phyloP scores from a whole-genome alignment of 208 protist genomes.

The Wallacemonas sp. region DNA sequence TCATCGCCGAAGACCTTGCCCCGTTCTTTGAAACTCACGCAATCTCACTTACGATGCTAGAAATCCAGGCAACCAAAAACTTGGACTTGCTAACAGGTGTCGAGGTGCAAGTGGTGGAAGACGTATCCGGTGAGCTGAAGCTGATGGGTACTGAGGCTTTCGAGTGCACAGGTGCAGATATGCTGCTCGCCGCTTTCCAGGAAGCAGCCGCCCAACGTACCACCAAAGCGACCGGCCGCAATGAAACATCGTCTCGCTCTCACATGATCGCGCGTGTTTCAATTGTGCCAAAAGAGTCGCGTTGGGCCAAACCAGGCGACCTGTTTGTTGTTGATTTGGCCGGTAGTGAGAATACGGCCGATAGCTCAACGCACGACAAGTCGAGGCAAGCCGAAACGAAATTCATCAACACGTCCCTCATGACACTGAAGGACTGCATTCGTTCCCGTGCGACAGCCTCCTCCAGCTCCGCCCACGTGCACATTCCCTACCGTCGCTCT shows the following conservation, averaged over 20 bases:
- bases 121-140: slow-evolving; percentile 78
- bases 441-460: slow-evolving; percentile 65
- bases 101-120: slow-evolving; percentile 83
- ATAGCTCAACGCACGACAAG: slow-evolving; percentile 88
- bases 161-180: slow-evolving; percentile 76
- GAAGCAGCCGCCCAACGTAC: slow-evolving; percentile 74
- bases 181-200: slow-evolving; percentile 79
- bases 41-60: slow-evolving; percentile 76
- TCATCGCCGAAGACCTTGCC: slow-evolving; percentile 53
- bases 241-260: slow-evolving; percentile 82
- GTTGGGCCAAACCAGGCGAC: slow-evolving; percentile 83
- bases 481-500: slow-evolving; percentile 89
- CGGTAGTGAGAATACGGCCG: slow-evolving; percentile 90
- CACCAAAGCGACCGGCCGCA: slow-evolving; percentile 76
- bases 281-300: slow-evolving; percentile 77
- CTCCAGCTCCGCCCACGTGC: slow-evolving; percentile 76
- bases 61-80: slow-evolving; percentile 78
- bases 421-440: slow-evolving; percentile 92
- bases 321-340: slow-evolving; percentile 88
- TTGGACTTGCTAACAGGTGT: slow-evolving; percentile 79
- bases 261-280: slow-evolving; percentile 87
- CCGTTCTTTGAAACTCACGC: slow-evolving; percentile 68
- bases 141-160: slow-evolving; percentile 73
- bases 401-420: slow-evolving; percentile 93
- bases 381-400: slow-evolving; percentile 77